These are phyloP conservation scores for Kwoniella shivajii DNA, from an alignment of 1,284 basidiomycete genomes.

Conservation along the genomic window DNA sequence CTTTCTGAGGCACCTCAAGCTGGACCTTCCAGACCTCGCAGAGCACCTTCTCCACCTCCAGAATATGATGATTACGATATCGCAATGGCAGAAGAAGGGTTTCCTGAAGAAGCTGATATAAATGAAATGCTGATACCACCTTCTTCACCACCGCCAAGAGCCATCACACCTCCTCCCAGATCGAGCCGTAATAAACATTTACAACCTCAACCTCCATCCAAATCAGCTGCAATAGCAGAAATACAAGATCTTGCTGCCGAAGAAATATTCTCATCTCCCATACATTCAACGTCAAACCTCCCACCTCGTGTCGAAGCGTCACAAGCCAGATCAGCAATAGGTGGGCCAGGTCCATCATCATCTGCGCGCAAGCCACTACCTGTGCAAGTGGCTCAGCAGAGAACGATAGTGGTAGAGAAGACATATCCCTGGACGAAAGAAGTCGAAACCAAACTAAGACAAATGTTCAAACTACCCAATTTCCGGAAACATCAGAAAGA, in stretches of 20 bases:
- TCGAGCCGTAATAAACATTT: background rate
- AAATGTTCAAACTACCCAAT: conserved; percentile 66
- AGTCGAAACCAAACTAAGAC: conserved; percentile 64
- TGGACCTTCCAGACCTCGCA: conserved; percentile 12
- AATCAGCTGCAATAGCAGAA: conserved; percentile 25
- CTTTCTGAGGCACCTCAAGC: conserved; percentile 1
- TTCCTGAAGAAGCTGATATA: conserved; percentile 5
- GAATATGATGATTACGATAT: conserved; percentile 31
- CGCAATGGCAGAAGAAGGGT: conserved; percentile 30
- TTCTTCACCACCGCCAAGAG: conserved; percentile 24
- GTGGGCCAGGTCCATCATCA: conserved; percentile 21
- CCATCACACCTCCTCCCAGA: conserved; percentile 2
- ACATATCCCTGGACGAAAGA: conserved; percentile 61
- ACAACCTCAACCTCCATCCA: background rate
- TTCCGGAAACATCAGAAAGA: conserved; percentile 87
- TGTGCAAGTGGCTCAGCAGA: conserved; percentile 7
- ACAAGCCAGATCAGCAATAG: conserved; percentile 8
- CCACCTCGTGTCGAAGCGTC: conserved; percentile 19
- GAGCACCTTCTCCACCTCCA: conserved; percentile 13
- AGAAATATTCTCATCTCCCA: conserved; percentile 37
- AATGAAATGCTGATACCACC: conserved; percentile 23
- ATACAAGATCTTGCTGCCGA: conserved; percentile 27
- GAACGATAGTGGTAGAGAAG: conserved; percentile 30
- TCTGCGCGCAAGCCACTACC: background rate
- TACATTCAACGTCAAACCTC: conserved; percentile 4